Evolutionary conservation across 257 asterid species (phyloP).

Genomic region (Jacaranda copaia): DNA sequence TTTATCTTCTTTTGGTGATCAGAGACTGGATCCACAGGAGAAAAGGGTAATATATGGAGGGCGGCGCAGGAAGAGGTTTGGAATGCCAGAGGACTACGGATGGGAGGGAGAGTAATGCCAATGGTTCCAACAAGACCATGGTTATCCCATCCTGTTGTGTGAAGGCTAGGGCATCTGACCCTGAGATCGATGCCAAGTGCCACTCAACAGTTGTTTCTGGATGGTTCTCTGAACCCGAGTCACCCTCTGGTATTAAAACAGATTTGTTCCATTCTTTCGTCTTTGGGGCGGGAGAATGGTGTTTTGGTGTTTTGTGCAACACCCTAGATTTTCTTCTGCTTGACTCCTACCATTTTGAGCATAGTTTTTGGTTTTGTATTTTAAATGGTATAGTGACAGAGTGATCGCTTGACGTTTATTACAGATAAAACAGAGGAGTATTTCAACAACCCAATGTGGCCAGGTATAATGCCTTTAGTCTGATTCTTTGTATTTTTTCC

Average conservation of each 20-base stretch:
- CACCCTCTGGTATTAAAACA: constrained; percentile 55
- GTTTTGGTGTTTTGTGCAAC: constrained; percentile 6
- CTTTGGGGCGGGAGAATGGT: background rate
- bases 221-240: constrained; percentile 78
- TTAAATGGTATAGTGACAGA: constrained; percentile 13
- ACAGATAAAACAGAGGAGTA: constrained; percentile 62
- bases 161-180: constrained; percentile 75
- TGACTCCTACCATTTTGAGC: constrained; percentile 7
- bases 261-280: background rate
- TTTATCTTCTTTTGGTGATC: constrained; percentile 30
- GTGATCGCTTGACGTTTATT: constrained; percentile 27
- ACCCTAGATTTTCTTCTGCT: constrained; percentile 4
- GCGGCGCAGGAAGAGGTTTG: constrained; percentile 75
- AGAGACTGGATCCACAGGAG: constrained; percentile 96
- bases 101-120: constrained; percentile 81
- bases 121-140: constrained; percentile 50
- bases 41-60: constrained; percentile 79
- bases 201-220: constrained; percentile 94
- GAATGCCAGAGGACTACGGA: constrained; percentile 82
- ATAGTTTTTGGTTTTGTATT: constrained; percentile 5
- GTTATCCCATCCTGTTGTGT: constrained; percentile 87
- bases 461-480: constrained; percentile 58
- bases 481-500: background rate
- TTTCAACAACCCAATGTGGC: constrained; percentile 99
- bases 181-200: constrained; percentile 72